Percentiles rank a stretch among this genome's conserved stretches.
These are phyloP conservation scores for Fusarium vanettenii DNA, from an alignment of 2,329 filamentous ascomycete genomes.

Conservation along the genomic window DNA sequence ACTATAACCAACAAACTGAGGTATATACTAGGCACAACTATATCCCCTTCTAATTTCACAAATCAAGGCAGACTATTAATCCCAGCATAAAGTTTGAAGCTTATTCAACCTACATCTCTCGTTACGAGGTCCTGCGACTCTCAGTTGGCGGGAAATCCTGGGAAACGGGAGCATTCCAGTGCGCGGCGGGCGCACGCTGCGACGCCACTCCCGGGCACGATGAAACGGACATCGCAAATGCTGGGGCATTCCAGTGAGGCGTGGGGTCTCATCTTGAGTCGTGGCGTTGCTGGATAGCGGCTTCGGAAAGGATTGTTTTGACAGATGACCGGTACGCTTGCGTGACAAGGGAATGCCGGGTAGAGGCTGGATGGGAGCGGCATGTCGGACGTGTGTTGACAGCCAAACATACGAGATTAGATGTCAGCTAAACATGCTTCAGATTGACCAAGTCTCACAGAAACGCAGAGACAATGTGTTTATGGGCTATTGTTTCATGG, in stretches of 20 bases:
- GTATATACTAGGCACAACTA: not conserved
- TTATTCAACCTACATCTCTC: not conserved
- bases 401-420: not conserved
- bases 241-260: constrained; percentile 29
- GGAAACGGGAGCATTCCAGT: constrained; percentile 20
- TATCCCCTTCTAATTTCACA: constrained; percentile 2
- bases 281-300: not conserved
- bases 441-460: not conserved
- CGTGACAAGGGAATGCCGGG: constrained; percentile 7
- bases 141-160: not conserved
- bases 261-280: not conserved
- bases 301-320: not conserved
- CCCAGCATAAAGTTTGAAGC: not conserved
- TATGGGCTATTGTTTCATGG: not conserved
- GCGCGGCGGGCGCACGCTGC: constrained; percentile 7
- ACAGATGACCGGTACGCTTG: not conserved
- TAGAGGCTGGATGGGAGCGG: not conserved
- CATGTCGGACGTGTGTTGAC: not conserved
- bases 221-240: constrained; percentile 24
- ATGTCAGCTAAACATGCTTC: not conserved
- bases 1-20: not conserved
- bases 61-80: not conserved
- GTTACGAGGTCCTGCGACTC: not conserved
- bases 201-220: constrained; percentile 32
- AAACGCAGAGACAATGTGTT: not conserved